Conservation (phyloP, 2,329 filamentous ascomycete species). For the Cercospora beticola region DNA sequence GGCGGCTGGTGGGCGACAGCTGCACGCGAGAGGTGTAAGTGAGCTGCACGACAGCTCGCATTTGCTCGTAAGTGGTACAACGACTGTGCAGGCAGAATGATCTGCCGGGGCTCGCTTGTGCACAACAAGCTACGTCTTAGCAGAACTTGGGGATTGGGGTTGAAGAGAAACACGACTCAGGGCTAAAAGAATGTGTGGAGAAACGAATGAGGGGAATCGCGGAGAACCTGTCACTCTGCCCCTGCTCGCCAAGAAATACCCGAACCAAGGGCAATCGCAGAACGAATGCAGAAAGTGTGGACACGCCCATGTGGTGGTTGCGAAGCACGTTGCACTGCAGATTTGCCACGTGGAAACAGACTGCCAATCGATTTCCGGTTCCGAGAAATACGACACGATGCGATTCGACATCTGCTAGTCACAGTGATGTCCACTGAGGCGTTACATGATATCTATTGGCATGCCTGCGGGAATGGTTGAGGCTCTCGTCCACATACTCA, state of each 20-base stretch:
- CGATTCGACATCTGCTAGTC: background rate
- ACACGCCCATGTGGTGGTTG: background rate
- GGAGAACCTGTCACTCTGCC: background rate
- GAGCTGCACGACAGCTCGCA: background rate
- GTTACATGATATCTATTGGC: background rate
- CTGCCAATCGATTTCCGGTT: background rate
- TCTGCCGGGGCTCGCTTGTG: background rate
- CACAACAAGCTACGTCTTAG: background rate
- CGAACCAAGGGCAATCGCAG: background rate
- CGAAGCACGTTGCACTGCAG: background rate
- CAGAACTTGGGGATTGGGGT: background rate
- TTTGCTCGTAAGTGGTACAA: background rate
- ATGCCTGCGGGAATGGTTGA: background rate
- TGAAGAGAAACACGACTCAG: background rate
- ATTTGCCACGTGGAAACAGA: background rate
- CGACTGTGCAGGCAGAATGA: background rate
- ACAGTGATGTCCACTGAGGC: background rate
- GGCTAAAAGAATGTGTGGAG: background rate
- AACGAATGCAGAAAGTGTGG: background rate
- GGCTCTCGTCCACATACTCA: background rate
- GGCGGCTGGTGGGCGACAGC: background rate
- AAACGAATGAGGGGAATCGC: background rate
- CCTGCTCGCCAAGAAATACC: background rate
- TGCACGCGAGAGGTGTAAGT: background rate
- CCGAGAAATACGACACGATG: background rate